Conservation (phyloP, 2,329 filamentous ascomycete genomes). For the Nemania sp. region DNA sequence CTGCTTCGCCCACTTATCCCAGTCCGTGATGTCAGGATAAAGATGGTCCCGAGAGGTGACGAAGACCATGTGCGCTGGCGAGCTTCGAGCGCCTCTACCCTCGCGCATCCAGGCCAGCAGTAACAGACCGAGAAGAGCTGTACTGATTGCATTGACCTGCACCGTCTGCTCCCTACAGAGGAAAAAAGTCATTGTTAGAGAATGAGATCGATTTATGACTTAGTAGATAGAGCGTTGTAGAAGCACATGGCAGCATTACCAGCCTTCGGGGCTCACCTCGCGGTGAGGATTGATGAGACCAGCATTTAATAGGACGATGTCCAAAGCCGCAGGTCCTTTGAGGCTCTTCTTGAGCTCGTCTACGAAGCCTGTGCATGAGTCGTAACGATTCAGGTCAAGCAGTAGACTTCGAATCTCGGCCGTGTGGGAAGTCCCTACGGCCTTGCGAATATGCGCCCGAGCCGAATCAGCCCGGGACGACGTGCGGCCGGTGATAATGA, state of each 20-base stretch:
- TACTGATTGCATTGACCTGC: slow-evolving; percentile 2
- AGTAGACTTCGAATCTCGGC: not conserved
- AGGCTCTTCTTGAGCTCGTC: not conserved
- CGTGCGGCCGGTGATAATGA: not conserved
- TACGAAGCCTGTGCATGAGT: not conserved
- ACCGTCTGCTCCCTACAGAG: slow-evolving; percentile 3
- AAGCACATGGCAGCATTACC: too few species aligned
- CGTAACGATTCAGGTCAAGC: slow-evolving; percentile 1
- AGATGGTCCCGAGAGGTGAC: slow-evolving; percentile 6
- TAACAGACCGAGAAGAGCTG: not conserved
- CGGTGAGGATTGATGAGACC: not conserved
- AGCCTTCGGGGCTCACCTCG: slow-evolving; percentile 5
- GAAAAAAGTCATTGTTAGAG: too few species aligned
- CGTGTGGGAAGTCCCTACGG: not conserved
- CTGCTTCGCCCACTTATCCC: not conserved
- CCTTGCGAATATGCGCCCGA: not conserved
- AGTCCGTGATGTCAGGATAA: not conserved
- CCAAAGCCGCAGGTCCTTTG: not conserved
- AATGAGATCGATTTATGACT: too few species aligned
- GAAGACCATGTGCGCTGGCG: slow-evolving; percentile 2
- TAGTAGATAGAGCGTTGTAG: too few species aligned
- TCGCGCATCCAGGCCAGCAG: not conserved
- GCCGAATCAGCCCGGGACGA: not conserved
- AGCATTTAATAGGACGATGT: not conserved
- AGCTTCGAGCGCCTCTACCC: not conserved